Conservation (phyloP, 306 rosid genomes). For the Cicer arietinum region DNA sequence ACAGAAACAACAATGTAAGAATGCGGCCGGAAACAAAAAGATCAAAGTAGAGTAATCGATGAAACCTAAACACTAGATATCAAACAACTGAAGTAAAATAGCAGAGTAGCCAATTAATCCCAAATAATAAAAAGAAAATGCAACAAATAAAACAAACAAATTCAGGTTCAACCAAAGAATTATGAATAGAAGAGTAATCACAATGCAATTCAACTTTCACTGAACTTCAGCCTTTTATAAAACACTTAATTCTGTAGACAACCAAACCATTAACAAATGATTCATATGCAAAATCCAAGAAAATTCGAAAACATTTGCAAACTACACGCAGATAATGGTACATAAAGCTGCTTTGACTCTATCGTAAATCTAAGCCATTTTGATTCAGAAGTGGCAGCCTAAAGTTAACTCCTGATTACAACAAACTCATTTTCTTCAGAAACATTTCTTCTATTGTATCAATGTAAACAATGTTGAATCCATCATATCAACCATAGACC, state of each 20-base stretch:
- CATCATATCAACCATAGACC: neutral
- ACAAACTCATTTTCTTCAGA: neutral
- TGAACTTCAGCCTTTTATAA: conserved; percentile 1
- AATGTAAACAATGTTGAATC: neutral
- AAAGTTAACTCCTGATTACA: conserved; percentile 12
- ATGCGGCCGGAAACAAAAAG: conserved; percentile 30
- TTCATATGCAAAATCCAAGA: conserved; percentile 24
- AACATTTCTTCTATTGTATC: conserved; percentile 7
- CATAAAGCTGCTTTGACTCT: conserved; percentile 16
- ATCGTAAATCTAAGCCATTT: conserved; percentile 16
- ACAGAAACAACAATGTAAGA: conserved; percentile 44
- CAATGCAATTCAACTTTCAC: neutral
- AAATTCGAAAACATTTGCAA: neutral
- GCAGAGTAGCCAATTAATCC: conserved; percentile 10
- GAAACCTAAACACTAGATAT: neutral
- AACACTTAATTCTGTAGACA: neutral
- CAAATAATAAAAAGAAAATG: neutral
- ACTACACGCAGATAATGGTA: neutral
- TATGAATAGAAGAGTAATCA: conserved; percentile 11
- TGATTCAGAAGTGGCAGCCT: conserved; percentile 20
- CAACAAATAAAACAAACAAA: conserved; percentile 1
- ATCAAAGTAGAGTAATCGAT: neutral
- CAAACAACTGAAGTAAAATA: conserved; percentile 17
- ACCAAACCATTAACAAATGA: neutral
- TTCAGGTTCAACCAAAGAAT: conserved; percentile 36